A percentile compares a stretch with the other conserved stretches of the same genome.
phyloP scores from a whole-genome alignment of 1,284 basidiomycete species.

The Singerocomus inundabilis region DNA sequence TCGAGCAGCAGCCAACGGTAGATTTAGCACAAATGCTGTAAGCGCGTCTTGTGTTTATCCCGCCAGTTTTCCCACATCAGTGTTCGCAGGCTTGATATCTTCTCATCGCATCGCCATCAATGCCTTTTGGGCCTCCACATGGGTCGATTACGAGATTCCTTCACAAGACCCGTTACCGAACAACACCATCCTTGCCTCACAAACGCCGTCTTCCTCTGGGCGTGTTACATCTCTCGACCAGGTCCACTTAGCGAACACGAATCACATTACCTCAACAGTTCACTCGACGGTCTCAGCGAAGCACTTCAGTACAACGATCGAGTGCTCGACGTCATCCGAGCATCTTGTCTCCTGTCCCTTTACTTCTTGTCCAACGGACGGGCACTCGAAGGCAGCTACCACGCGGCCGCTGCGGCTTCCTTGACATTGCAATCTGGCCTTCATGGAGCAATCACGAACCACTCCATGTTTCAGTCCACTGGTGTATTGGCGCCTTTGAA shows the following conservation, averaged over 20 bases:
- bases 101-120: constrained; percentile 72
- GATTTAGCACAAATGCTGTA: constrained; percentile 69
- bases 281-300: constrained; percentile 58
- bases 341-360: constrained; percentile 66
- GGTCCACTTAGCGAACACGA: constrained; percentile 67
- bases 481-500: constrained; percentile 43
- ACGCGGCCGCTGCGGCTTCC: constrained; percentile 64
- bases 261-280: constrained; percentile 58
- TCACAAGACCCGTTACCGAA: constrained; percentile 49
- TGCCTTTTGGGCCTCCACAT: constrained; percentile 67
- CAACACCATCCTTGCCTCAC: constrained; percentile 71
- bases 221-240: constrained; percentile 72
- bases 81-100: constrained; percentile 60
- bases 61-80: constrained; percentile 11
- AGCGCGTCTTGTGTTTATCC: constrained; percentile 26
- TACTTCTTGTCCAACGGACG: constrained; percentile 75
- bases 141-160: constrained; percentile 57
- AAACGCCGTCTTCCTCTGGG: constrained; percentile 78
- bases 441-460: constrained; percentile 46
- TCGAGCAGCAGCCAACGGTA: constrained; percentile 53
- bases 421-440: constrained; percentile 67
- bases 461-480: constrained; percentile 35
- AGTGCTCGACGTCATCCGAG: constrained; percentile 68
- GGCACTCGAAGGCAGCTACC: constrained; percentile 68
- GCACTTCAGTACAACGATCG: constrained; percentile 53